Percentiles rank a stretch among this genome's conserved stretches.
phyloP scores from a whole-genome alignment of 2,329 filamentous ascomycete species.

The Pestalotiopsis sp. region DNA sequence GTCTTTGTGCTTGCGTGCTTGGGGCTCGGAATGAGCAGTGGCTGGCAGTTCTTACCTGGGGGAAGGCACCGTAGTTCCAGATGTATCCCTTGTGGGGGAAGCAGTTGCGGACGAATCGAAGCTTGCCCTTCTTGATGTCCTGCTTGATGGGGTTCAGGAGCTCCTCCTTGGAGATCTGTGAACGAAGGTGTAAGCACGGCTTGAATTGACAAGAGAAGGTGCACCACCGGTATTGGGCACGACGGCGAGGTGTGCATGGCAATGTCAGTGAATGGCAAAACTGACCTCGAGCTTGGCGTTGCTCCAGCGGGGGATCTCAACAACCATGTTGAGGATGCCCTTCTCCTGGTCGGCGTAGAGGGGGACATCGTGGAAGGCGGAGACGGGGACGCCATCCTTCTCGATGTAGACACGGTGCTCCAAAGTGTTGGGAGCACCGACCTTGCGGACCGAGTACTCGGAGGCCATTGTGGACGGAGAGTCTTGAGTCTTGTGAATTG shows the following conservation, averaged over 20 bases:
- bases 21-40: slow-evolving; percentile 13
- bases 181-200: slow-evolving; percentile 11
- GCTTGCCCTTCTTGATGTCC: slow-evolving; percentile 99
- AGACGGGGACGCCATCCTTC: slow-evolving; percentile 92
- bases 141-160: slow-evolving; percentile 99
- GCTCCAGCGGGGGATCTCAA: slow-evolving; percentile 99
- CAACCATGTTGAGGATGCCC: slow-evolving; percentile 97
- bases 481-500: slow-evolving; percentile 19
- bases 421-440: slow-evolving; percentile 86
- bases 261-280: slow-evolving; percentile 21
- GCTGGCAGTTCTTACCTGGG: slow-evolving; percentile 65
- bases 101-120: slow-evolving; percentile 99
- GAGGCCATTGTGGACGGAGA: slow-evolving; percentile 54
- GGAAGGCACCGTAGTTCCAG: slow-evolving; percentile 99
- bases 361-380: slow-evolving; percentile 97
- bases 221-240: neutral
- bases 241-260: neutral
- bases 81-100: slow-evolving; percentile 99
- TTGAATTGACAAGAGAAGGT: neutral
- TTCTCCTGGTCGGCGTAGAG: slow-evolving; percentile 96
- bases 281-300: slow-evolving; percentile 98
- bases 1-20: slow-evolving; percentile 11
- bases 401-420: slow-evolving; percentile 98
- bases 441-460: slow-evolving; percentile 78
- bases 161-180: slow-evolving; percentile 97